Conservation (phyloP, 176 grass and related monocot genomes). For the Phyllostachys edulis region DNA sequence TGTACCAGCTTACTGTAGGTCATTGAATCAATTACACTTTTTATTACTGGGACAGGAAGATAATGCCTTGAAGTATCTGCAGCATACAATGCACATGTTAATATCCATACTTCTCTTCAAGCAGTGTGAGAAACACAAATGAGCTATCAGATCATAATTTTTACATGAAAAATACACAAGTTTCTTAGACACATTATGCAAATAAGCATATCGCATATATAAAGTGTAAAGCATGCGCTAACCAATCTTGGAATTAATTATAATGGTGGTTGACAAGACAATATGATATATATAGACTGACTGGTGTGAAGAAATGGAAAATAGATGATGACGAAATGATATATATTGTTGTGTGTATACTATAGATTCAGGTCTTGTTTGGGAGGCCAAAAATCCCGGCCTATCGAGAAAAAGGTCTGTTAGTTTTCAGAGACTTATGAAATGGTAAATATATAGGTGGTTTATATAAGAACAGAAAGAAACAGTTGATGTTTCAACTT, state of each 20-base stretch:
- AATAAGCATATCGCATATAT: background rate
- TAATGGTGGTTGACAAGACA: background rate
- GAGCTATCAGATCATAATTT: constrained; percentile 1
- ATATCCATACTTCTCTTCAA: background rate
- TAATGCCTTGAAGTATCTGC: constrained; percentile 96
- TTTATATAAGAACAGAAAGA: background rate
- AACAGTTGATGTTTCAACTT: background rate
- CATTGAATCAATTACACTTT: constrained; percentile 95
- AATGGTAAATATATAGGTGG: background rate
- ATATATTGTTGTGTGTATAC: background rate
- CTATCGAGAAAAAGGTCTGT: too few relatives aligned
- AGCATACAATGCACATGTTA: constrained; percentile 23
- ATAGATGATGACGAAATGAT: background rate
- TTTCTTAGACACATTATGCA: constrained; percentile 1
- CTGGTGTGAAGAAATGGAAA: background rate
- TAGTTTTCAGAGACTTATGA: too few relatives aligned
- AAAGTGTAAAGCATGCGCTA: background rate
- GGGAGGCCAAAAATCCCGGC: too few relatives aligned
- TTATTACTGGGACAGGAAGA: constrained; percentile 92
- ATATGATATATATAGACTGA: background rate
- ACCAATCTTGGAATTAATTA: background rate
- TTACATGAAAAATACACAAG: background rate
- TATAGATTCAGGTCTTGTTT: too few relatives aligned
- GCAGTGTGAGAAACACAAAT: background rate
- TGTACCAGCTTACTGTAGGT: constrained; percentile 89